Evolutionary conservation across 2,329 filamentous ascomycete genomes (phyloP).

Genomic region (Byssoonygena ceratinophila): DNA sequence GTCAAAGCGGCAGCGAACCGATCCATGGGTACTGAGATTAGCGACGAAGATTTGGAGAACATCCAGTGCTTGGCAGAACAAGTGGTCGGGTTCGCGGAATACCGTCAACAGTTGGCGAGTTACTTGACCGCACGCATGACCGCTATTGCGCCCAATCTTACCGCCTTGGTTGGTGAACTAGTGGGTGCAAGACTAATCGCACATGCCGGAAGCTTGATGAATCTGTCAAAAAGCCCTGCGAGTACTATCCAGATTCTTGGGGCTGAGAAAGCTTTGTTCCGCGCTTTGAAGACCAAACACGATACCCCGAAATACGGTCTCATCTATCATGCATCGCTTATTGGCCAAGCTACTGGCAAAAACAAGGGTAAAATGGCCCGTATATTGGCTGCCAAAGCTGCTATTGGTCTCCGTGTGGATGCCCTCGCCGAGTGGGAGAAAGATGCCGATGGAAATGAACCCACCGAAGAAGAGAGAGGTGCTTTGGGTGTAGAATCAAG

Average conservation of each 20-base stretch:
- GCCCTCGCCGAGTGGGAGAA: slow-evolving; percentile 70
- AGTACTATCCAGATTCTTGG: slow-evolving; percentile 96
- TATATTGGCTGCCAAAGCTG: slow-evolving; percentile 87
- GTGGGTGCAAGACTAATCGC: slow-evolving; percentile 92
- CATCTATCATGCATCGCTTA: slow-evolving; percentile 83
- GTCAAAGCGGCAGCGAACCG: slow-evolving; percentile 93
- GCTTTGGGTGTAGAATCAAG: slow-evolving; percentile 58
- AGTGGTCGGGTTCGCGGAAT: slow-evolving; percentile 83
- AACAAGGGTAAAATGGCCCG: slow-evolving; percentile 99
- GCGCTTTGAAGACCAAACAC: slow-evolving; percentile 97
- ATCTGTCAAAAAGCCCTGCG: slow-evolving; percentile 85
- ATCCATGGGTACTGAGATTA: slow-evolving; percentile 97
- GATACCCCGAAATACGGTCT: slow-evolving; percentile 97
- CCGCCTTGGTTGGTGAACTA: slow-evolving; percentile 80
- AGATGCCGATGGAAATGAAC: slow-evolving; percentile 51
- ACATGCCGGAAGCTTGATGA: slow-evolving; percentile 87
- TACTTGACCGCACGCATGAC: slow-evolving; percentile 92
- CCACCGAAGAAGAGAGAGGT: slow-evolving; percentile 80
- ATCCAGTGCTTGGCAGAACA: slow-evolving; percentile 86
- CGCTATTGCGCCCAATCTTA: slow-evolving; percentile 92
- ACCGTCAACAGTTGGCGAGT: slow-evolving; percentile 73
- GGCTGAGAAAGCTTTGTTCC: slow-evolving; percentile 97
- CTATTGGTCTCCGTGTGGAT: slow-evolving; percentile 86
- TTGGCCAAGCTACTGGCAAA: slow-evolving; percentile 91
- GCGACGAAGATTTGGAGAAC: slow-evolving; percentile 80